Percentiles rank a stretch among this genome's conserved stretches.
phyloP scores from a whole-genome alignment of 73 alveolate genomes.

The Diophrys appendiculata region DNA sequence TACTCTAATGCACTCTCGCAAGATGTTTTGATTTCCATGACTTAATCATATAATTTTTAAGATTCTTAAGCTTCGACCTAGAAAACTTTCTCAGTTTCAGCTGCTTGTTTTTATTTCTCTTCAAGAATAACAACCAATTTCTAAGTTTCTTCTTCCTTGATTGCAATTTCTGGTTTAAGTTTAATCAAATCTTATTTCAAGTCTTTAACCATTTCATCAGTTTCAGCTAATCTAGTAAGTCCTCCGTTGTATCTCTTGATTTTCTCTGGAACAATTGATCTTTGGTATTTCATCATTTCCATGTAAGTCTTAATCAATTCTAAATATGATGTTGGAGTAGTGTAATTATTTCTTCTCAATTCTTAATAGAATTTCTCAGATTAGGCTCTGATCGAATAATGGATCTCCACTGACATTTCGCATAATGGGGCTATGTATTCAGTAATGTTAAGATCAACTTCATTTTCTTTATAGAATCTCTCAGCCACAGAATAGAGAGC shows the following conservation, averaged over 20 bases:
- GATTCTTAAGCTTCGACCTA: constrained; percentile 96
- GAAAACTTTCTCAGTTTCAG: constrained; percentile 85
- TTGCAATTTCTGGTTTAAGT: constrained; percentile 89
- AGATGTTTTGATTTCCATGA: constrained; percentile 86
- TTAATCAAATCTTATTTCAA: constrained; percentile 86
- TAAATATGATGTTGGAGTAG: constrained; percentile 99
- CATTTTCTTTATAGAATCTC: constrained; percentile 74
- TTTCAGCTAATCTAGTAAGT: constrained; percentile 94
- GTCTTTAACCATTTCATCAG: constrained; percentile 96
- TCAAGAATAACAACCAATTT: constrained; percentile 91
- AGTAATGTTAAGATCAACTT: constrained; percentile 66
- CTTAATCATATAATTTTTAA: constrained; percentile 74
- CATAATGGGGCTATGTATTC: constrained; percentile 75
- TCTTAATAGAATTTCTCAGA: constrained; percentile 84
- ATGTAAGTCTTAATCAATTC: constrained; percentile 97
- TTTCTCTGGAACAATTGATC: constrained; percentile 91
- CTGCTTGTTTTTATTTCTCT: constrained; percentile 91
- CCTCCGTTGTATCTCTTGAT: constrained; percentile 95
- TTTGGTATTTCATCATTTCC: constrained; percentile 92
- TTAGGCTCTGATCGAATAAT: constrained; percentile 62
- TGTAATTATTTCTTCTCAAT: constrained; percentile 95
- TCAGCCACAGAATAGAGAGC: constrained; percentile 99
- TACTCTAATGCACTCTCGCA: constrained; percentile 97
- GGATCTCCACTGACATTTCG: constrained; percentile 92
- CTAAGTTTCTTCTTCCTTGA: constrained; percentile 92